These are phyloP conservation scores for Brassica balearica DNA, from an alignment of 441 rosid species.

Conservation along the genomic window DNA sequence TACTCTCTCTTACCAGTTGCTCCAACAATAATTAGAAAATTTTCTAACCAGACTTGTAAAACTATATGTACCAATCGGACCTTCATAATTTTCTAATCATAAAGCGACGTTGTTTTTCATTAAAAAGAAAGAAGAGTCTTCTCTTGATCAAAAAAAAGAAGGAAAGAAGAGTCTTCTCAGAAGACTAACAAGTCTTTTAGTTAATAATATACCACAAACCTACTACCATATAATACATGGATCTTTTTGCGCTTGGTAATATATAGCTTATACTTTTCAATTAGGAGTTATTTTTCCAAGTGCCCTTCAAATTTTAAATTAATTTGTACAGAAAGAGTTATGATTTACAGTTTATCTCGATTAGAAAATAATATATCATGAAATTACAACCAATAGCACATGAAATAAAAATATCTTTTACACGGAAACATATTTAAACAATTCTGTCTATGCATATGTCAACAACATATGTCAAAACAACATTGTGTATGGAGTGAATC, in stretches of 20 bases:
- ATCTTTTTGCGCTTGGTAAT: neutral
- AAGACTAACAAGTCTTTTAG: neutral
- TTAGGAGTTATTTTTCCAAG: neutral
- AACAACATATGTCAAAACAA: conserved; percentile 1
- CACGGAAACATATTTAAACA: neutral
- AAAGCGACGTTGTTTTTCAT: neutral
- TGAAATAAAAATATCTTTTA: neutral
- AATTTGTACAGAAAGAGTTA: neutral
- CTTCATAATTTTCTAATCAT: neutral
- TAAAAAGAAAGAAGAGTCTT: too few relatives aligned
- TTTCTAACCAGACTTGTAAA: neutral
- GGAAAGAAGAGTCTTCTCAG: neutral
- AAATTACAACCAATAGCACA: neutral
- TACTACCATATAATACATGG: neutral
- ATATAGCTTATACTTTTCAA: neutral
- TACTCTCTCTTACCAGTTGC: neutral
- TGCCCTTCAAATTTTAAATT: neutral
- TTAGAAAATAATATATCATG: neutral
- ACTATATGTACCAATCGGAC: neutral
- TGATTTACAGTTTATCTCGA: neutral
- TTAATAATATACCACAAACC: neutral
- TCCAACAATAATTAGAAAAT: neutral
- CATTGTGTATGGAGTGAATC: neutral
- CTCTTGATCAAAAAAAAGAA: neutral
- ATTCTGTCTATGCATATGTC: neutral